Evolutionary conservation across 495 filamentous ascomycete genomes (phyloP).

Genomic region (Aspergillus bertholletiae): DNA sequence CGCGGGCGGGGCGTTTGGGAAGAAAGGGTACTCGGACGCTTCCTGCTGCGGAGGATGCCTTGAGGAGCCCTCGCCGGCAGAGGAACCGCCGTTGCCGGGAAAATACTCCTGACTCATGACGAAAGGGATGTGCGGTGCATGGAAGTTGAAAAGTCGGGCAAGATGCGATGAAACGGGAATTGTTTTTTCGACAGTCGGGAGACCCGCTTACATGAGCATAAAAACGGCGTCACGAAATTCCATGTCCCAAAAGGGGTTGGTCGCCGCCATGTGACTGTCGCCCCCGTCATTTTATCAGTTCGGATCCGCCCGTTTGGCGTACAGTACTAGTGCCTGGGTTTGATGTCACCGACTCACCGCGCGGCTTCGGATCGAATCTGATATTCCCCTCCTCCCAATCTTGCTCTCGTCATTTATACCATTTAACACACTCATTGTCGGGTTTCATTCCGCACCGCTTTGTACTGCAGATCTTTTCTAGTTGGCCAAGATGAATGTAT

Average conservation of each 20-base stretch:
- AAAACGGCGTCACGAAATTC: neutral
- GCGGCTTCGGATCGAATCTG: neutral
- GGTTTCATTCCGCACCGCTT: neutral
- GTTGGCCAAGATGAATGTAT: slow-evolving; percentile 58
- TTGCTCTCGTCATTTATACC: no score
- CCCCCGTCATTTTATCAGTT: neutral
- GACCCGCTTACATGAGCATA: neutral
- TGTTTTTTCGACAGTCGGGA: neutral
- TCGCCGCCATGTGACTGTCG: neutral
- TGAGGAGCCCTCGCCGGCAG: slow-evolving; percentile 37
- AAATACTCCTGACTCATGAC: slow-evolving; percentile 76
- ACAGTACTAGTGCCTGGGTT: neutral
- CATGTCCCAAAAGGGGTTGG: slow-evolving; percentile 14
- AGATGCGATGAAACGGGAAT: neutral
- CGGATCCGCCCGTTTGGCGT: neutral
- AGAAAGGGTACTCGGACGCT: slow-evolving; percentile 26
- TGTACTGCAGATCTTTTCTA: neutral
- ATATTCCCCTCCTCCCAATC: neutral
- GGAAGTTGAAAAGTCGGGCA: slow-evolving; percentile 4
- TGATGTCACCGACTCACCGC: slow-evolving; percentile 40
- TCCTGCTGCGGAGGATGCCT: slow-evolving; percentile 29
- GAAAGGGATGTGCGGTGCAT: slow-evolving; percentile 15
- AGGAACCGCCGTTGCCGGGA: slow-evolving; percentile 40
- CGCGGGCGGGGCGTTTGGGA: slow-evolving; percentile 45
- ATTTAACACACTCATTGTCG: no score